phyloP scores from a whole-genome alignment of 1,284 basidiomycete genomes.

The Cryptococcus sp. region DNA sequence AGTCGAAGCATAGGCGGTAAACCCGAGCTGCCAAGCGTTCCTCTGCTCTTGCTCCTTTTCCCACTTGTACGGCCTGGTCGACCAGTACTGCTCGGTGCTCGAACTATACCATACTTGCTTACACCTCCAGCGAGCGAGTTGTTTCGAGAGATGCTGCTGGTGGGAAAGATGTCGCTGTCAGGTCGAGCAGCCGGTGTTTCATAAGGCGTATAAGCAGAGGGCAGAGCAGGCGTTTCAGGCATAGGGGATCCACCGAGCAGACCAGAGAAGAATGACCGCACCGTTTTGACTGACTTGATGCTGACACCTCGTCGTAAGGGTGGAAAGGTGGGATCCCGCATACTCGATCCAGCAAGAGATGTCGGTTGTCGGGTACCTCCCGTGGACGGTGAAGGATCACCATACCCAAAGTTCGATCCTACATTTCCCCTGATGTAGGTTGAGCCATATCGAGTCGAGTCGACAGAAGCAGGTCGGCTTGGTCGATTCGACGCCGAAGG shows the following conservation, averaged over 20 bases:
- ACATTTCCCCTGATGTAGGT: too few species aligned
- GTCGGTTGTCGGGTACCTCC: too few species aligned
- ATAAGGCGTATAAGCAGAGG: neutral
- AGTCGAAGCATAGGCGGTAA: neutral
- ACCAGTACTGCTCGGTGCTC: neutral
- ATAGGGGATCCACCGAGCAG: conserved; percentile 7
- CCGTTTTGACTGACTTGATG: conserved; percentile 29
- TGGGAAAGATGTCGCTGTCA: conserved; percentile 30
- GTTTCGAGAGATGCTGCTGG: neutral
- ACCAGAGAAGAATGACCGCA: conserved; percentile 32
- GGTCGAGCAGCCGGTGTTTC: conserved; percentile 18
- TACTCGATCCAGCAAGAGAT: too few species aligned
- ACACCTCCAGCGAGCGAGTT: too few species aligned
- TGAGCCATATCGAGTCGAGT: too few species aligned
- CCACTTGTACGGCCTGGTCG: too few species aligned
- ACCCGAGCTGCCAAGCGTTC: neutral
- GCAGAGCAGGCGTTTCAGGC: conserved; percentile 12
- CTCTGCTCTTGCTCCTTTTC: neutral
- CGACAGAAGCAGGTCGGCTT: too few species aligned
- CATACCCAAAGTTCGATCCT: too few species aligned
- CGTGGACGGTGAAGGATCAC: too few species aligned
- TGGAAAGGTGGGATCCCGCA: neutral
- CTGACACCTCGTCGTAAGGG: conserved; percentile 21
- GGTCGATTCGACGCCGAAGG: neutral
- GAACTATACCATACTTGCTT: neutral